Base-by-base conservation (phyloP, 2,329 filamentous ascomycete genomes). In the Cordyceps farinosa region DNA sequence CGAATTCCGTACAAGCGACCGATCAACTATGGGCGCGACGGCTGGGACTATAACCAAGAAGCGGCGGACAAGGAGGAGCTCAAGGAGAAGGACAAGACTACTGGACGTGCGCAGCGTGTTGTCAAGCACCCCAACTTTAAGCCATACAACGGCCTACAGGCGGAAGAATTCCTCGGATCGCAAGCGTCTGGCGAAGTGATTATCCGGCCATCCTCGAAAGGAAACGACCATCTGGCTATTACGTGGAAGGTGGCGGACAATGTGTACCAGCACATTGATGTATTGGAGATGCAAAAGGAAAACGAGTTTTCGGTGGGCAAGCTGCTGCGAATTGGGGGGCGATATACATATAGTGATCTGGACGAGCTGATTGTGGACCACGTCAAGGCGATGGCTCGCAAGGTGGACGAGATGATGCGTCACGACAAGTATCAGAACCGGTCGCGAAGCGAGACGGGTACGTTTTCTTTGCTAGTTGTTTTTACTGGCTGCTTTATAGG, bases 201-300 rank as follows among this genome's bases (percentile, higher is more conserved):
- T 65, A 97, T 99, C 71, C 89, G 95, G 51, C 94, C 95, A 3
- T 97, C 92, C 1, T 97, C 92, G 34, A 97, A 96, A 75, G 95
- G 95, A 51, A 90, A 92, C 64, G 95, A 99, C 74, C 95, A 99
- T 79, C 82, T 99, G 62, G 92, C 94, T 8, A 87, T 99, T 53
- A 99, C 95, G 0, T 99, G 95, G 95, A 99, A 99, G 80, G 93
- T 99, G 15, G 90, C 92, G 1, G 92, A 98, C 74, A 90, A 90
- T 65, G 88, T 98, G n/a, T 99, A 93, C 75, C 93, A 99, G 77
- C 95, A 99, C 75, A 91, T 99, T 67, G 95, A 99, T 76, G 94
- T 99, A 40, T 84, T 99, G 45, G 95, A 99, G 78, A 83, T 99
- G 72, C 91, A 96, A 76, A 99, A 99, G 78, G 92, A 97, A 66